Base-by-base conservation (phyloP, 2,329 filamentous ascomycete species). In the Fusarium sp. region DNA sequence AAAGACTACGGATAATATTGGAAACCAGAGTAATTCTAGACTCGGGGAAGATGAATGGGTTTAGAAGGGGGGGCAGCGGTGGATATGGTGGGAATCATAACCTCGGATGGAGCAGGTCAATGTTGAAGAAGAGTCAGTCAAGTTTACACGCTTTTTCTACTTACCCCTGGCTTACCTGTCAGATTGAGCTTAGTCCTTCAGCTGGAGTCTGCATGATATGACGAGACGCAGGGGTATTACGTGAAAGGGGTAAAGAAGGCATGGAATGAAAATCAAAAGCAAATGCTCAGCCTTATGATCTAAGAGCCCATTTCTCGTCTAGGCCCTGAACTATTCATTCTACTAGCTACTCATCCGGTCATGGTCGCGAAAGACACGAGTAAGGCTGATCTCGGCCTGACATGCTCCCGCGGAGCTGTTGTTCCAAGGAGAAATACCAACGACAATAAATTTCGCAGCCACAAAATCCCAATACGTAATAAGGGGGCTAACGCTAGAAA, bases 391-490 rank as follows among this genome's bases (percentile, higher is more conserved):
- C 36, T 61, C 35, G 36, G 47, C 20, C 42, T 56, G 10, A n/a
- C 15, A n/a, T 14, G 11, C 38, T n/a, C 7, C 18, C 14, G 24
- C 51, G 65, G 66, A 69, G 58, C 33, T 45, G 28, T 63, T 53
- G 35, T 28, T 58, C 65, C 45, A 58, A 26, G 41, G 20, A 61
- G 38, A 28, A 38, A 39, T 18, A 42, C 30, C 48, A 51, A 35
- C 35, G 26, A 41, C 38, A 45, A n/a, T n/a, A n/a, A n/a, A n/a
- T n/a, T n/a, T n/a, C n/a, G 31, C 33, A 33, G 41, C 26, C 48
- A 44, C 39, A 26, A 35, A 44, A 13, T 22, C 35, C 33, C 26
- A 33, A 35, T 65, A 65, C 65, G 50, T 69, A 69, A 69, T 69
- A 64, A 61, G 50, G 66, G 65, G 44, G 47, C 30, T 2, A 11